A percentile compares a stretch with the other conserved stretches of the same genome.
phyloP scores from a whole-genome alignment of 768 basidiomycete genomes.

The Neoboletus subvelutipes region DNA sequence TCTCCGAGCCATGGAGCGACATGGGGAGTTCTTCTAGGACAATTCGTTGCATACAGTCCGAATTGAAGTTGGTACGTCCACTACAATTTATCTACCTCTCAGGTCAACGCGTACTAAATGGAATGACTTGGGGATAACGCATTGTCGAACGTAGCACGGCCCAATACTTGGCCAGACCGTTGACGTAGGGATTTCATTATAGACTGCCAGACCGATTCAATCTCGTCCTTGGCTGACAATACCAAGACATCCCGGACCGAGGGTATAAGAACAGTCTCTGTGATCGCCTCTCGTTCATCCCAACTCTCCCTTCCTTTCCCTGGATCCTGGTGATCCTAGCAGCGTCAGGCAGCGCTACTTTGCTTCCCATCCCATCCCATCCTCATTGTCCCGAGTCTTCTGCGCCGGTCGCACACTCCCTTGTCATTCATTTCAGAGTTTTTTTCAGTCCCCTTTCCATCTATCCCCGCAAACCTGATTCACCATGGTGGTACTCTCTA shows the following conservation, averaged over 20 bases:
- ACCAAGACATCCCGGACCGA: constrained; percentile 11
- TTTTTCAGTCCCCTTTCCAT: constrained; percentile 1
- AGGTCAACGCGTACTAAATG: neutral
- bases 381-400: constrained; percentile 20
- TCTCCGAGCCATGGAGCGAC: neutral
- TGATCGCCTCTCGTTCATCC: constrained; percentile 27
- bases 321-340: constrained; percentile 57
- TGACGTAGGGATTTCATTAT: constrained; percentile 1
- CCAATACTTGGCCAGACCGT: neutral
- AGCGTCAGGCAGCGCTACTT: constrained; percentile 17
- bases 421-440: constrained; percentile 13
- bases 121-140: too few species aligned
- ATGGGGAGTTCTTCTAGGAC: neutral
- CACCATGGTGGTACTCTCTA: constrained; percentile 50
- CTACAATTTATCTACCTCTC: neutral
- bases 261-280: constrained; percentile 22
- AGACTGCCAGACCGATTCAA: constrained; percentile 12
- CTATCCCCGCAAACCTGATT: constrained; percentile 14
- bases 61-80: neutral
- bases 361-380: constrained; percentile 12
- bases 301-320: constrained; percentile 37
- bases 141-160: too few species aligned
- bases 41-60: neutral
- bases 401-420: constrained; percentile 26
- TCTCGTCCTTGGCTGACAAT: constrained; percentile 19